Evolutionary conservation across 345 rosid genomes (phyloP), one percentile per base, ranked within the genome.

Genomic region (Salix brachista): DNA sequence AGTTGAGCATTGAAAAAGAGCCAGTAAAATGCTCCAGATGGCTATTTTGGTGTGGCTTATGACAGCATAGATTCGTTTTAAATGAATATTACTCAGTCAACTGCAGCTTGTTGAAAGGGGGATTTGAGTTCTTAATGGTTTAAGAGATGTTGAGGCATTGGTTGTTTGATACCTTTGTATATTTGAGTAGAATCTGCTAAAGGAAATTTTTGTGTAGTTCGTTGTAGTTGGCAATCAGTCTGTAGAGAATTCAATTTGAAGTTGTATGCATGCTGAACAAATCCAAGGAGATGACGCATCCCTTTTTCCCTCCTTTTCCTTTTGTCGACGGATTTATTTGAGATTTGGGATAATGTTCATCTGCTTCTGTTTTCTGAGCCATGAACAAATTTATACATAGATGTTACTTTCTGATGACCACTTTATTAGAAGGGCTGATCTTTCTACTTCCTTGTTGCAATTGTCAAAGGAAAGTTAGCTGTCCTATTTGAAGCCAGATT

Each of bases 31-130:
- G 75, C 13, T 46, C 77, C 74, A n/a, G 72, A 62, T 70, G 64
- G 69, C 19, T 65, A 25, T 80, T 70, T 80, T 81, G 81, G 84
- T 41, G 52, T 72, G 79, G 82, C 79, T 80, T 81, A 72, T 62
- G 75, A 37, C 28, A 32, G 70, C 61, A 76, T 83, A 82, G 75
- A 71, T 69, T 68, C 67, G 72, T 82, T 83, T 70, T 73, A 65
- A 70, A 44, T 75, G 76, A 70, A 77, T 62, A 75, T 75, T 50
- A 72, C 16, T 54, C 32, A 83, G 66, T 58, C 34, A 11, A 48
- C 77, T 75, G 67, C 67, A 75, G 82, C 77, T 82, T 80, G 71
- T 44, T 50, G 72, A 34, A 64, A 54, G 71, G 77, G 64, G 64
- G 36, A 65, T 18, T 54, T n/a, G 78, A 54, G 42, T 58, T 41